Conservation (phyloP, 352 stramenopile species). For the Globisporangium lucens region DNA sequence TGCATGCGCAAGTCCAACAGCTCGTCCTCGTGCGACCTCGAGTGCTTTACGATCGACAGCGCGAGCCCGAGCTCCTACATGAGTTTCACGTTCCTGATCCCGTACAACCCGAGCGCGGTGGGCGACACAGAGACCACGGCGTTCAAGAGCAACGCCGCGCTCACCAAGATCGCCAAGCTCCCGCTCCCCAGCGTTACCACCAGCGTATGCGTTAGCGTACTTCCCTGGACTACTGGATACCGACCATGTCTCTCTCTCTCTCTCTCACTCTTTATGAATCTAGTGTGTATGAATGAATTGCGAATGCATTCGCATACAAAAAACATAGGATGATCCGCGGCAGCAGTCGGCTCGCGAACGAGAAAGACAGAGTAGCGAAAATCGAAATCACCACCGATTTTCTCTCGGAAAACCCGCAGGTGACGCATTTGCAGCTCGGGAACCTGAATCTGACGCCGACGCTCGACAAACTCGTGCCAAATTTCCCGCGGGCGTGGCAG, state of each 20-base stretch:
- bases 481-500: not conserved
- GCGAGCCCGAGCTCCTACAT: not conserved
- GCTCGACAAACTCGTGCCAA: not conserved
- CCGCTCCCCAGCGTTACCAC: not conserved
- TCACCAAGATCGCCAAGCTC: slow-evolving; percentile 10
- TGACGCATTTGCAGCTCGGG: not conserved
- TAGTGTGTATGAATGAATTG: not conserved
- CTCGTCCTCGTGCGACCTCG: not conserved
- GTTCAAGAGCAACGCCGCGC: slow-evolving; percentile 9
- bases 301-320: no score
- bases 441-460: not conserved
- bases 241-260: no score
- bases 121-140: not conserved
- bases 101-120: not conserved
- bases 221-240: no score
- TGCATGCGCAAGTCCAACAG: not conserved
- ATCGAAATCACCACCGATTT: slow-evolving; percentile 6
- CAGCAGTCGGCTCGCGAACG: not conserved
- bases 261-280: no score
- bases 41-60: slow-evolving; percentile 6
- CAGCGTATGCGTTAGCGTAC: not conserved
- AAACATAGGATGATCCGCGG: slow-evolving; percentile 6
- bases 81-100: slow-evolving; percentile 10
- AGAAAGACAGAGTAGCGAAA: not conserved
- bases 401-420: slow-evolving; percentile 3